Conservation (phyloP, 116 monocot species). For the Posidonia oceanica region DNA sequence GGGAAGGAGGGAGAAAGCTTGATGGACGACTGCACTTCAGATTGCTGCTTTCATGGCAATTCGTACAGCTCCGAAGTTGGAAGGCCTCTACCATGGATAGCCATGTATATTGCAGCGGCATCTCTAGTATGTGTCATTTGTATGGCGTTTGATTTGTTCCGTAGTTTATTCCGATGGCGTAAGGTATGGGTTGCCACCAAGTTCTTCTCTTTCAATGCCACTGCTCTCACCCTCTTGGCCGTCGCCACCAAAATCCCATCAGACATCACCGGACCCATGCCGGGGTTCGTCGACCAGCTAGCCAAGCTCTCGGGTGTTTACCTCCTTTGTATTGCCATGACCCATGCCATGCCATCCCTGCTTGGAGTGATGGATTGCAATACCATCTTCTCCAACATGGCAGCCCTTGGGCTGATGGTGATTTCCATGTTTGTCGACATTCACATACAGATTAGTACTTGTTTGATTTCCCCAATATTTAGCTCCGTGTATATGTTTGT, state of each 20-base stretch:
- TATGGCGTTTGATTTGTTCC: slow-evolving; percentile 1
- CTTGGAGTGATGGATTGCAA: neutral
- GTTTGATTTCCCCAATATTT: neutral
- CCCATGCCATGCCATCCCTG: neutral
- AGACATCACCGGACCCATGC: slow-evolving; percentile 12
- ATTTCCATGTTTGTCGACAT: neutral
- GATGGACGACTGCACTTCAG: too few relatives aligned
- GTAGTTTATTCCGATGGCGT: neutral
- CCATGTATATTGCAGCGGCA: neutral
- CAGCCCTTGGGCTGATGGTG: neutral
- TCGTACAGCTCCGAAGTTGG: too few relatives aligned
- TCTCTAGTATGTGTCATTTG: slow-evolving; percentile 1
- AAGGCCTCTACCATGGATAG: neutral
- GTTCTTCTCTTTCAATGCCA: slow-evolving; percentile 15
- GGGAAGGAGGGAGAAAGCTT: too few relatives aligned
- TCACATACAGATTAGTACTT: neutral
- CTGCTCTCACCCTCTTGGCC: slow-evolving; percentile 11
- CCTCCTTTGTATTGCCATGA: neutral
- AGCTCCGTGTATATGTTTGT: neutral
- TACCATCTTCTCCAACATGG: neutral
- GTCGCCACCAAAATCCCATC: slow-evolving; percentile 9
- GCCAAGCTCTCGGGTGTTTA: neutral
- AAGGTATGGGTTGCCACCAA: slow-evolving; percentile 8
- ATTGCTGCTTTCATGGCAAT: too few relatives aligned
- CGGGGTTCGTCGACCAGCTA: slow-evolving; percentile 6